Evolutionary conservation across 2,329 filamentous ascomycete species (phyloP).

Genomic region (Penicillium freii): DNA sequence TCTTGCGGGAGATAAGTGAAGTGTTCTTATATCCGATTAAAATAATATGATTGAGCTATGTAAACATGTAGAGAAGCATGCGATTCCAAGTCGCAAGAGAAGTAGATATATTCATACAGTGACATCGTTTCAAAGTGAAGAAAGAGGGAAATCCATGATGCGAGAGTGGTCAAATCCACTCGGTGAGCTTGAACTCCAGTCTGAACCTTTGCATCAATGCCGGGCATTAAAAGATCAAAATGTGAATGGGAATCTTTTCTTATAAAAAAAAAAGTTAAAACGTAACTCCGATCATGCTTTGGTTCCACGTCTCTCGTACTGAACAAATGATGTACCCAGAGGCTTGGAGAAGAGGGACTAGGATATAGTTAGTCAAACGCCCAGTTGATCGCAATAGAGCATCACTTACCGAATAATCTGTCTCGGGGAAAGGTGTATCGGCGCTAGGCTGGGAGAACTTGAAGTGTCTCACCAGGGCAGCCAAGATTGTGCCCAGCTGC

Average conservation of each 20-base stretch:
- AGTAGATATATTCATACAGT: conserved; percentile 20
- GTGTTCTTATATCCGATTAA: conserved; percentile 10
- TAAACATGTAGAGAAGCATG: conserved; percentile 11
- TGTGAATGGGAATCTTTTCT: background rate
- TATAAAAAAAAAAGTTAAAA: background rate
- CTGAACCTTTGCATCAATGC: background rate
- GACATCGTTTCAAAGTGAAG: conserved; percentile 14
- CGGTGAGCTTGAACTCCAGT: background rate
- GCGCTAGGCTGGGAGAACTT: conserved; percentile 65
- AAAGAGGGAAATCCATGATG: background rate
- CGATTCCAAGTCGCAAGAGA: background rate
- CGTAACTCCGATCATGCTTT: conserved; percentile 27
- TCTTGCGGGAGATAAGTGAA: background rate
- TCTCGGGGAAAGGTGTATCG: conserved; percentile 40
- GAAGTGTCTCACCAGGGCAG: conserved; percentile 72
- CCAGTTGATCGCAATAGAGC: background rate
- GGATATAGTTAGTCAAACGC: conserved; percentile 11
- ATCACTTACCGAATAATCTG: conserved; percentile 54
- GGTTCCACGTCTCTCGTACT: conserved; percentile 61
- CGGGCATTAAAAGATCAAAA: conserved; percentile 9
- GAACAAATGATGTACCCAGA: conserved; percentile 66
- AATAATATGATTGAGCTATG: conserved; percentile 17
- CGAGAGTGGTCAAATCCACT: background rate
- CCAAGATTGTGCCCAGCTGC: conserved; percentile 82
- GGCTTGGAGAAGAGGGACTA: conserved; percentile 69